These are phyloP conservation scores for Saccharum officinarum DNA, from an alignment of 176 grass and related monocot genomes.

Conservation along the genomic window DNA sequence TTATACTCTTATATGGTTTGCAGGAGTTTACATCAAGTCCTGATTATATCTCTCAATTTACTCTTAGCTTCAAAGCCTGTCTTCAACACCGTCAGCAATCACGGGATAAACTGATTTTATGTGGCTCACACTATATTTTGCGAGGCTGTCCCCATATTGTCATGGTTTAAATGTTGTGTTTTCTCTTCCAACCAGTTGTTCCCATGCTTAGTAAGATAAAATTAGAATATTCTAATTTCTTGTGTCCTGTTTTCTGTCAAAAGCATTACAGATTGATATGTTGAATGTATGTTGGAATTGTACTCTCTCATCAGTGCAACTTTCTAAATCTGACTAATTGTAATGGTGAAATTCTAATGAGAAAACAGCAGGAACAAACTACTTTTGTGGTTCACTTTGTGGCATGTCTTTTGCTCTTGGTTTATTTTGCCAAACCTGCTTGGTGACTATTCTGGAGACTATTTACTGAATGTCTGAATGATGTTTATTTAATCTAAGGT, in stretches of 20 bases:
- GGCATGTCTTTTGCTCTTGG: slow-evolving; percentile 12
- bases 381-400: not conserved
- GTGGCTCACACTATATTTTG: not conserved
- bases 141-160: not conserved
- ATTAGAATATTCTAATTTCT: not conserved
- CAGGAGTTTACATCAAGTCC: not conserved
- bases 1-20: not conserved
- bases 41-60: not conserved
- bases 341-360: not conserved
- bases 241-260: not conserved
- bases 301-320: not conserved
- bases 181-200: not conserved
- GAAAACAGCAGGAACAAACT: not conserved
- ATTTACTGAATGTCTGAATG: not conserved
- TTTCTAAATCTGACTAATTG: not conserved
- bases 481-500: not conserved
- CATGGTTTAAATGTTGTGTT: not conserved
- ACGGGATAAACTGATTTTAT: not conserved
- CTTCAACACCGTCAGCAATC: not conserved
- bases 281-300: not conserved
- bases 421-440: not conserved
- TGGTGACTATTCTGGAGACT: not conserved
- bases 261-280: not conserved
- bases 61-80: not conserved
- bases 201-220: not conserved